Evolutionary conservation across 1,284 basidiomycete genomes (phyloP), one percentile per base, ranked within the genome.

Genomic region (Puccinia polysora): DNA sequence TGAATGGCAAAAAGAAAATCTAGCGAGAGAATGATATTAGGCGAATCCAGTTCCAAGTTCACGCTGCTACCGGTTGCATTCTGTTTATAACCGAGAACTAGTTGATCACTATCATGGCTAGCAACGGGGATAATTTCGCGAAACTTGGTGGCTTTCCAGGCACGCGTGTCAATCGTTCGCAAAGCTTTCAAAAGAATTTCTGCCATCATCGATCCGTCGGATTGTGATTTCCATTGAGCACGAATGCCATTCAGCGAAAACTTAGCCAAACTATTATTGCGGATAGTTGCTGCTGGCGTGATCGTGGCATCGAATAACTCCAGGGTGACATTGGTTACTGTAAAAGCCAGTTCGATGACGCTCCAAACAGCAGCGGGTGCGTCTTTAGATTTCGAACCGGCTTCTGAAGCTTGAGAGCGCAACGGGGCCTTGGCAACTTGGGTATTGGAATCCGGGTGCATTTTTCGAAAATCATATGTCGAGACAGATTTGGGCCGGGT

Each of bases 101-200:
- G 89, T 75, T 95, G 96, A 76, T 97, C 92, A 34, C 92, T 86
- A 75, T 89, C 86, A 78, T 97, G 91, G 74, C 87, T 84, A 34
- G 91, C 89, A 14, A 91, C 88, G 0, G 96, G 96, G 74, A 98
- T 90, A 73, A 98, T 94, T 79, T 98, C 95, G 58, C 95, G 85
- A 83, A 95, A 97, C 77, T 87, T 89, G 20, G 91, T 89, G 18
- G 78, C 78, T 70, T 84, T 84, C 6, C 90, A 90, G 0, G 89
- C 85, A 58, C 89, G 84, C 4, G 89, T 97, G 79, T 95, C 96
- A 78, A 85, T 87, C 82, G 97, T 89, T 0, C 91, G 93, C 77
- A 98, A 88, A 0, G 94, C 92, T 78, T 89, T 88, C 36, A 98
- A 82, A 43, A 92, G 84, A 60, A 97, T 82, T 80, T 97, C 93